These are phyloP conservation scores for Juglanconis oblonga DNA, from an alignment of 2,329 filamentous ascomycete species.

Conservation along the genomic window DNA sequence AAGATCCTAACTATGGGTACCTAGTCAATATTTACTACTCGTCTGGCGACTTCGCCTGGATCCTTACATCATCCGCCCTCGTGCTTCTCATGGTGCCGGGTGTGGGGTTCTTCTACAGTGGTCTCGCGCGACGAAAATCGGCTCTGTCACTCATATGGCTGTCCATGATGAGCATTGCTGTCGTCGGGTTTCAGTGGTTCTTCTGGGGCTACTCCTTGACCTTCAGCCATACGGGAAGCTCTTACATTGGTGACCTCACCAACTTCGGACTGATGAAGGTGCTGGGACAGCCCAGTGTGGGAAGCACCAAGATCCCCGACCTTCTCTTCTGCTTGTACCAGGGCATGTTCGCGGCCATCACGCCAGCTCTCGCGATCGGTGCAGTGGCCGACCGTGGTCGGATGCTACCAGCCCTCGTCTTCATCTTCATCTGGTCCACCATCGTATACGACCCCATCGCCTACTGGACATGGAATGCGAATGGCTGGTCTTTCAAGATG, in stretches of 20 bases:
- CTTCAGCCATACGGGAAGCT: slow-evolving; percentile 76
- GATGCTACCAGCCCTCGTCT: slow-evolving; percentile 58
- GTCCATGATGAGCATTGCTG: slow-evolving; percentile 74
- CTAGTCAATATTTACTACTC: neutral
- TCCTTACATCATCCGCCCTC: slow-evolving; percentile 71
- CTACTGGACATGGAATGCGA: slow-evolving; percentile 75
- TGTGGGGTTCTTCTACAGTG: slow-evolving; percentile 93
- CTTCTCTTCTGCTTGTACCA: slow-evolving; percentile 83
- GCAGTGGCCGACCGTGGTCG: slow-evolving; percentile 60
- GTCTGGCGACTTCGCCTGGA: slow-evolving; percentile 80
- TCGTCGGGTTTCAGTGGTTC: slow-evolving; percentile 90
- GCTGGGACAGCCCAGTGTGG: slow-evolving; percentile 72
- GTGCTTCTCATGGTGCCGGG: slow-evolving; percentile 92
- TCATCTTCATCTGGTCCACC: slow-evolving; percentile 70
- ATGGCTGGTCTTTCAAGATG: slow-evolving; percentile 68
- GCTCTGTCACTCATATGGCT: slow-evolving; percentile 84
- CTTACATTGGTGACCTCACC: slow-evolving; percentile 73
- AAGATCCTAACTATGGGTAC: slow-evolving; percentile 31
- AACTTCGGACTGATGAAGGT: slow-evolving; percentile 82
- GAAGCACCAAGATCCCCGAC: slow-evolving; percentile 70
- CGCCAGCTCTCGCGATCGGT: slow-evolving; percentile 61
- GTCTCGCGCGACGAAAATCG: slow-evolving; percentile 83
- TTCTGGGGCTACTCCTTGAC: slow-evolving; percentile 90
- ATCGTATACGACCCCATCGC: slow-evolving; percentile 72
- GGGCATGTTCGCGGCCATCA: slow-evolving; percentile 87